phyloP scores from a whole-genome alignment of 1,284 basidiomycete species.

The Stereum hirsutum region DNA sequence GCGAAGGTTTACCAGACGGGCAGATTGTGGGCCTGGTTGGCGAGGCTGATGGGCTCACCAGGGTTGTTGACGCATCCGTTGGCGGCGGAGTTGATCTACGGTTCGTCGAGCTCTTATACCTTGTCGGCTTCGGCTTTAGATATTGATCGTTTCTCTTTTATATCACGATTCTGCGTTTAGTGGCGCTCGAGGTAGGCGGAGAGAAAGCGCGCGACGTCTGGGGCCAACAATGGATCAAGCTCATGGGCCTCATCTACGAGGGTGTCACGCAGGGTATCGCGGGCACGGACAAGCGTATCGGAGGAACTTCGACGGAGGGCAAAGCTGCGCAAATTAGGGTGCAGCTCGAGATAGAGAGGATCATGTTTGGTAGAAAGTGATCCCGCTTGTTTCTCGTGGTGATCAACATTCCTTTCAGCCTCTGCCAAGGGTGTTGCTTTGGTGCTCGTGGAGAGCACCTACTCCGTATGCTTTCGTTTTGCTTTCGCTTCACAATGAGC shows the following conservation, averaged over 20 bases:
- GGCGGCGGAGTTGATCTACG: slow-evolving; percentile 56
- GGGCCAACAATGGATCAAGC: slow-evolving; percentile 75
- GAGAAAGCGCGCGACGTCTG: slow-evolving; percentile 50
- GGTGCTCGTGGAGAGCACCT: too few relatives aligned
- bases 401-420: too few relatives aligned
- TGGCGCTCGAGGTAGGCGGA: slow-evolving; percentile 69
- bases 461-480: too few relatives aligned
- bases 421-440: too few relatives aligned
- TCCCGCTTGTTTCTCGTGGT: background rate
- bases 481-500: too few relatives aligned
- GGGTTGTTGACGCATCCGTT: slow-evolving; percentile 42
- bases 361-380: slow-evolving; percentile 26
- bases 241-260: slow-evolving; percentile 59
- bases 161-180: too few relatives aligned
- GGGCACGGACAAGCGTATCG: slow-evolving; percentile 33
- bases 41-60: slow-evolving; percentile 44
- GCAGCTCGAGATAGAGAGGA: slow-evolving; percentile 56
- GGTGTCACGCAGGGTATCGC: slow-evolving; percentile 47
- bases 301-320: slow-evolving; percentile 46
- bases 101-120: slow-evolving; percentile 48
- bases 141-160: slow-evolving; percentile 16
- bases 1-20: slow-evolving; percentile 48
- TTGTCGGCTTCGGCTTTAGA: slow-evolving; percentile 8
- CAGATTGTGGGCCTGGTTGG: slow-evolving; percentile 62
- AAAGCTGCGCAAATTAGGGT: slow-evolving; percentile 50